Evolutionary conservation across 805 yeast genomes (phyloP).

Genomic region (Candida rishiriensis): DNA sequence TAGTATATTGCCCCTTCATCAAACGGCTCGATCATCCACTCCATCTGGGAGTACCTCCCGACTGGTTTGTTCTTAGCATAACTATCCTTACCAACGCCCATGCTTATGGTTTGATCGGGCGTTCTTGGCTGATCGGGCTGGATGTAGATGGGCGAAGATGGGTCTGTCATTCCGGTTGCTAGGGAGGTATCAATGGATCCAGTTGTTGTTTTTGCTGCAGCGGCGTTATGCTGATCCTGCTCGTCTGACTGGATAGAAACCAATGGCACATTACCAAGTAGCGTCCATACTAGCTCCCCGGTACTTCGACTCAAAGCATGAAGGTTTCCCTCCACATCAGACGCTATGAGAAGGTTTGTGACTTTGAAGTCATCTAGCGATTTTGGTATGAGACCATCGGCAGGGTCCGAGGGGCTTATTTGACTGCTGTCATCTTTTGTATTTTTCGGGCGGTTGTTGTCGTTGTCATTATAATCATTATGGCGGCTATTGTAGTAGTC

Average conservation of each 20-base stretch:
- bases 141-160: not conserved
- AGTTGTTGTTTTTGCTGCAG: slow-evolving; percentile 2
- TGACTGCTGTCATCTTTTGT: no score
- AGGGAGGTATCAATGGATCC: slow-evolving; percentile 11
- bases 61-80: not conserved
- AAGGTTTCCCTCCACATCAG: slow-evolving; percentile 83
- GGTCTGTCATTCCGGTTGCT: not conserved
- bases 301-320: slow-evolving; percentile 75
- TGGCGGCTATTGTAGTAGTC: no score
- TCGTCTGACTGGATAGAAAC: slow-evolving; percentile 34
- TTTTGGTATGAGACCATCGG: slow-evolving; percentile 1
- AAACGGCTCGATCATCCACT: slow-evolving; percentile 90
- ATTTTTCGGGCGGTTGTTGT: no score
- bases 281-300: slow-evolving; percentile 75
- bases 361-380: slow-evolving; percentile 26
- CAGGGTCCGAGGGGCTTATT: no score
- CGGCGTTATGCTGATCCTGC: slow-evolving; percentile 8
- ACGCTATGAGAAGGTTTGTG: slow-evolving; percentile 58
- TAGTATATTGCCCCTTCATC: slow-evolving; percentile 81
- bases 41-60: slow-evolving; percentile 27
- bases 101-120: not conserved
- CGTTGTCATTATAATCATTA: no score
- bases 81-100: not conserved
- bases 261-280: slow-evolving; percentile 60
- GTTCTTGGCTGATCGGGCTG: not conserved